Evolutionary conservation across 2,329 filamentous ascomycete genomes (phyloP), one percentile per base, ranked within the genome.

Genomic region (Cytospora chrysosperma): DNA sequence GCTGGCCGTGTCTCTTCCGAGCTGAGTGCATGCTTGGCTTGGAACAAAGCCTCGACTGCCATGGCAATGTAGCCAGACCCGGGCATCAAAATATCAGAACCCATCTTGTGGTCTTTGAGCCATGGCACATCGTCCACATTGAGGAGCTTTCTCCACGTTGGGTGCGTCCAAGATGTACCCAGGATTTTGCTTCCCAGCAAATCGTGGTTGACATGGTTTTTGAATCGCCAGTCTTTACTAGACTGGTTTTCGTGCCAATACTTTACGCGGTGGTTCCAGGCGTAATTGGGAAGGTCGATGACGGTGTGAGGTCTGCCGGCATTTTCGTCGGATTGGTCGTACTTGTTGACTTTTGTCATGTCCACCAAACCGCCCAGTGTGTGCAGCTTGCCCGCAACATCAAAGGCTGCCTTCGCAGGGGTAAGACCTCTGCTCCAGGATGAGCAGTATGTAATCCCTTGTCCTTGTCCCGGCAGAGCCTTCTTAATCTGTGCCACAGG

Each of bases 51-150:
- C 58, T 74, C 73, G 0, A 73, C 4, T 0, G 68, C 73, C 70
- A 79, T 74, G 1, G 76, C 69, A 0, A 75, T 68, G 21, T 69
- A 71, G 2, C 75, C 79, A 4, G 75, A 70, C 2, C 72, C 78
- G 34, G 80, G 76, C 37, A 79, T 74, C 57, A 82, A 70, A 37
- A 76, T 74, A 27, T 80, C 71, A 57, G 72, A 73, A 24, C 80
- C 78, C 72, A 82, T 76, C 32, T 68, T 67, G 70, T 82, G 81
- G 65, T 82, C 78, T 17, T 73, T 69, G 2, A 81, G 73, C 64
- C 58, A 60, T 1, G 50, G 50, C 9, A 54, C 49, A n/a, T 60
- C 58, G 4, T 17, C 15, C 4, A 60, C 26, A 2, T 17, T 17
- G 5, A 60, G 34, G 6, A 12, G 34, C 9, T 60, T 53, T 13